These are phyloP conservation scores for Athelia psychrophila DNA, from an alignment of 1,284 basidiomycete species.

Conservation along the genomic window DNA sequence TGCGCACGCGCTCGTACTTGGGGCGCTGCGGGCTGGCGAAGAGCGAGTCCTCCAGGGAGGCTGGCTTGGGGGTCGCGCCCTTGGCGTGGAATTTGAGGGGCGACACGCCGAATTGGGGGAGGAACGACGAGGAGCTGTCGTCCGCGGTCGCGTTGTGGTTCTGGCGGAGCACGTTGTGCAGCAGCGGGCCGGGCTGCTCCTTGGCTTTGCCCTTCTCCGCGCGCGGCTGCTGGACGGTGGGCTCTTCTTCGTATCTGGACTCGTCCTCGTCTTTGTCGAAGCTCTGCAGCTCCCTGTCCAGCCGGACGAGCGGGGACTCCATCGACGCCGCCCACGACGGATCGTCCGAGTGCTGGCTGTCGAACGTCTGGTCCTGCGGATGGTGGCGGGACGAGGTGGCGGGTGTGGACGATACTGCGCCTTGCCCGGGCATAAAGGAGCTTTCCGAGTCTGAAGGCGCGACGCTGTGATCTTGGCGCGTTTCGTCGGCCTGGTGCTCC, in stretches of 20 bases:
- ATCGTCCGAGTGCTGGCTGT: constrained; percentile 38
- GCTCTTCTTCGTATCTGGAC: not conserved
- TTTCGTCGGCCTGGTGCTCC: constrained; percentile 22
- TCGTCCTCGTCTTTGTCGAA: constrained; percentile 41
- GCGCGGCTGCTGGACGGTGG: constrained; percentile 14
- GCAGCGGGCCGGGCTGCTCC: constrained; percentile 34
- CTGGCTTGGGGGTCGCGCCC: constrained; percentile 50
- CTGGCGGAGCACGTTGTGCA: constrained; percentile 49
- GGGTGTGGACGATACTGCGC: constrained; percentile 73
- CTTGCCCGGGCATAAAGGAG: constrained; percentile 67
- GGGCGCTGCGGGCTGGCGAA: constrained; percentile 32
- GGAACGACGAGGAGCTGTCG: constrained; percentile 25
- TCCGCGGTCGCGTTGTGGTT: constrained; percentile 36
- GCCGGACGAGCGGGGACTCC: constrained; percentile 72
- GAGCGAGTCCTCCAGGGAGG: constrained; percentile 26
- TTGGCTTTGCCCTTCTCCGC: constrained; percentile 45
- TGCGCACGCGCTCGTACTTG: constrained; percentile 22
- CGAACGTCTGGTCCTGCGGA: constrained; percentile 35
- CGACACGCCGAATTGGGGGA: constrained; percentile 25
- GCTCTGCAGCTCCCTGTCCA: constrained; percentile 66
- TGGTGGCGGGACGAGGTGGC: constrained; percentile 42
- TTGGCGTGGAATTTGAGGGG: constrained; percentile 43
- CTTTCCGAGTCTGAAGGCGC: constrained; percentile 60
- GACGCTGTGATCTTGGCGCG: constrained; percentile 36
- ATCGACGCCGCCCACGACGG: constrained; percentile 64